Percentiles rank a stretch among this genome's conserved stretches.
Conservation (phyloP, 2,329 filamentous ascomycete species). For the Emergomyces orientalis region DNA sequence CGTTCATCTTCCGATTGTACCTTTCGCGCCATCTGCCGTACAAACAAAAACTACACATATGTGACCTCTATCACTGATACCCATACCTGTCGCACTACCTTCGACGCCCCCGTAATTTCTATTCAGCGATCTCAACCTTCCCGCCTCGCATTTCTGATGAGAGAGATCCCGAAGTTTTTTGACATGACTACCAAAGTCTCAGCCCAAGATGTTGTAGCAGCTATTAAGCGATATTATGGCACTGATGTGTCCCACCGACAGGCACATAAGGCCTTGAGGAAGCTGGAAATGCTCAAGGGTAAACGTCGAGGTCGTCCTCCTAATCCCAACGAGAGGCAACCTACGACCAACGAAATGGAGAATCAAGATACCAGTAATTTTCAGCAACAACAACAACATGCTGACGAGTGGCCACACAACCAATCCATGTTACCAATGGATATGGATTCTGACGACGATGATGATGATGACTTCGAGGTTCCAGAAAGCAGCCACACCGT, state of each 20-base stretch:
- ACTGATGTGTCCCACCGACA: constrained; percentile 34
- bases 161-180: constrained; percentile 33
- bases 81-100: constrained; percentile 29
- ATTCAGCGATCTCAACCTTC: constrained; percentile 33
- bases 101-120: constrained; percentile 23
- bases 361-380: background rate
- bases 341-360: background rate
- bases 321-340: background rate
- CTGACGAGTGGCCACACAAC: background rate
- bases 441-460: background rate
- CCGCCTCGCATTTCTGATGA: constrained; percentile 32
- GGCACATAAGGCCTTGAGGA: constrained; percentile 31
- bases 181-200: constrained; percentile 31
- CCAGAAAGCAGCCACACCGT: background rate
- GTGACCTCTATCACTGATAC: constrained; percentile 33
- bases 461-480: background rate
- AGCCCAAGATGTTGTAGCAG: constrained; percentile 32
- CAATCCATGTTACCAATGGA: background rate
- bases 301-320: constrained; percentile 7
- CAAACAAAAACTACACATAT: constrained; percentile 34
- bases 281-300: constrained; percentile 24
- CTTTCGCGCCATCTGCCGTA: constrained; percentile 34
- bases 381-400: background rate
- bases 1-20: constrained; percentile 31
- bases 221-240: constrained; percentile 34